These are phyloP conservation scores for Guadua angustifolia DNA, from an alignment of 176 grass and related monocot species.

Conservation along the genomic window DNA sequence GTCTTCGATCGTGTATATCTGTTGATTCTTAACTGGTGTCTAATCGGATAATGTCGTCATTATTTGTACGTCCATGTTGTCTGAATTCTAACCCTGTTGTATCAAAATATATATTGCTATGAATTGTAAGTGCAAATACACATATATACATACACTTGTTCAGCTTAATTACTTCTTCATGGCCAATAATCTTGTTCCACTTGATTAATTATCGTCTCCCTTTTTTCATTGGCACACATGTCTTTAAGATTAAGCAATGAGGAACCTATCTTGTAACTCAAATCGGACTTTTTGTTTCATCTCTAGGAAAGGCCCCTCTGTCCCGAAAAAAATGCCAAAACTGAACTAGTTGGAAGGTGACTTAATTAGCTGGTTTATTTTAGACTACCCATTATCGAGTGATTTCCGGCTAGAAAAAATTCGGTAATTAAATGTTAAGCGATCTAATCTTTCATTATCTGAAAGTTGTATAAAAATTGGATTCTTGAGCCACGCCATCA, in stretches of 20 bases:
- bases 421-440: too few species aligned
- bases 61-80: slow-evolving; percentile 37
- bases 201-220: background rate
- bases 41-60: slow-evolving; percentile 44
- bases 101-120: slow-evolving; percentile 40
- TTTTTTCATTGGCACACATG: background rate
- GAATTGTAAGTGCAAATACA: slow-evolving; percentile 56
- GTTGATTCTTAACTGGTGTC: slow-evolving; percentile 57
- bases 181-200: background rate
- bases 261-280: background rate
- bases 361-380: background rate
- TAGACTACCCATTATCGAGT: too few species aligned
- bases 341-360: background rate
- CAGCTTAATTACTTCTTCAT: background rate
- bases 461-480: too few species aligned
- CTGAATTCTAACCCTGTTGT: slow-evolving; percentile 45
- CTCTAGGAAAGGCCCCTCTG: background rate
- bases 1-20: slow-evolving; percentile 19
- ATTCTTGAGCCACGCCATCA: too few species aligned
- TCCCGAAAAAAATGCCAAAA: too few species aligned
- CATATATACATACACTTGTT: slow-evolving; percentile 17
- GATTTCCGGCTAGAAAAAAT: too few species aligned
- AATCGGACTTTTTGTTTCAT: background rate
- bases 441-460: too few species aligned
- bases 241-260: background rate